phyloP scores from a whole-genome alignment of 164 flowering plant species.

The Vitis amurensis region DNA sequence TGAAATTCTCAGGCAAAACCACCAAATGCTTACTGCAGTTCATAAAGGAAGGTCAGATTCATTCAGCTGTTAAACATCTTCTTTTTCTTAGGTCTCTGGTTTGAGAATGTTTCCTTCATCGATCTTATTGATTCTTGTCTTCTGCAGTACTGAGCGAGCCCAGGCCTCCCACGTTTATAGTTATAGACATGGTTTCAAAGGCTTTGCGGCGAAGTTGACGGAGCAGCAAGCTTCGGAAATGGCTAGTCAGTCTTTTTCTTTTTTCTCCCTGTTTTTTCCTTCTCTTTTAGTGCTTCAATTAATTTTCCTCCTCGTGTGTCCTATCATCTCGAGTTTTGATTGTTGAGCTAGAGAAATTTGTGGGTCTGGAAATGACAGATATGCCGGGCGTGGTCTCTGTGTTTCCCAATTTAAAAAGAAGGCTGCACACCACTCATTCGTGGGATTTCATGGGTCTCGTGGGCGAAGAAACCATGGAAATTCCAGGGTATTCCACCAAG shows the following conservation, averaged over 20 bases:
- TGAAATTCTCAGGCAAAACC: constrained; percentile 48
- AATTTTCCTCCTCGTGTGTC: no score
- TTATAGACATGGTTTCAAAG: constrained; percentile 72
- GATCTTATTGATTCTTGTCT: not conserved
- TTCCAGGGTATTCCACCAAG: constrained; percentile 67
- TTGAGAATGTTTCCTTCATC: not conserved
- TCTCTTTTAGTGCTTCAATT: no score
- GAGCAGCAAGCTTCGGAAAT: constrained; percentile 58
- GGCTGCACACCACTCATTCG: constrained; percentile 78
- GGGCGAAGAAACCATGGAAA: constrained; percentile 64
- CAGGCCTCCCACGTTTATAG: constrained; percentile 67
- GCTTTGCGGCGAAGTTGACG: constrained; percentile 76
- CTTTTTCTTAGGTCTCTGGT: not conserved
- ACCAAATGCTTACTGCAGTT: constrained; percentile 56
- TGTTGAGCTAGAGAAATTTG: not conserved
- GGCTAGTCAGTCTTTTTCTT: constrained; percentile 37
- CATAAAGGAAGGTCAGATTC: constrained; percentile 60
- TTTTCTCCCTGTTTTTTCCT: not conserved
- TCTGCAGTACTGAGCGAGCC: constrained; percentile 54
- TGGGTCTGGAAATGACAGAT: constrained; percentile 29
- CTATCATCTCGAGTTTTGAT: no score
- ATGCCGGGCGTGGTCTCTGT: constrained; percentile 87
- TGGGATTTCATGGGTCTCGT: constrained; percentile 90
- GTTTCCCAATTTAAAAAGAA: constrained; percentile 60
- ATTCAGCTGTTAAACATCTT: not conserved